Conservation (phyloP, 176 grass and related monocot genomes). For the Rhynchospora tenuis region DNA sequence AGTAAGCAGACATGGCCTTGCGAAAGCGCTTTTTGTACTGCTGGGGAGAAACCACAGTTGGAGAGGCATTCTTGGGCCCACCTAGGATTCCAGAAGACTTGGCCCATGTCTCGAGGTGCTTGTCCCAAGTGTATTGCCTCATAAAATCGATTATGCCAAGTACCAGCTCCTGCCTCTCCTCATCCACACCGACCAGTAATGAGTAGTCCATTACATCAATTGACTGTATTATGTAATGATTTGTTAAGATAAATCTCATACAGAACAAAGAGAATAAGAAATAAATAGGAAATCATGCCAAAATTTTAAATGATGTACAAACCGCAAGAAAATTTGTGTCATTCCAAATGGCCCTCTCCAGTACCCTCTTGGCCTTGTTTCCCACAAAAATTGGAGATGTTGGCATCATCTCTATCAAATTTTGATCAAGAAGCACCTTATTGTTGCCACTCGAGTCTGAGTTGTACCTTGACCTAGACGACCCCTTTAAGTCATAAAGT, state of each 20-base stretch:
- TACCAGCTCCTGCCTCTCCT: slow-evolving; percentile 86
- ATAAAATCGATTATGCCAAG: slow-evolving; percentile 99
- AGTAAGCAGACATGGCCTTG: slow-evolving; percentile 96
- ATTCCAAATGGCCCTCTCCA: slow-evolving; percentile 99
- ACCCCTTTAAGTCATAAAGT: slow-evolving; percentile 97
- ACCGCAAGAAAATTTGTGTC: slow-evolving; percentile 97
- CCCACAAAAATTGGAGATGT: slow-evolving; percentile 99
- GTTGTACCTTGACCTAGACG: slow-evolving; percentile 93
- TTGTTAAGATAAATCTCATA: slow-evolving; percentile 18
- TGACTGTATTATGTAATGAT: slow-evolving; percentile 41
- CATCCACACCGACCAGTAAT: slow-evolving; percentile 93
- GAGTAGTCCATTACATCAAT: slow-evolving; percentile 99
- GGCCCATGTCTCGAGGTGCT: slow-evolving; percentile 97
- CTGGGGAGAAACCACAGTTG: slow-evolving; percentile 90
- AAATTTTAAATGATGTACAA: slow-evolving; percentile 27
- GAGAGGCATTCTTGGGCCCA: slow-evolving; percentile 59
- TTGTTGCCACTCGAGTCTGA: slow-evolving; percentile 72
- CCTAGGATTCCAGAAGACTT: slow-evolving; percentile 85
- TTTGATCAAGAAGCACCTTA: slow-evolving; percentile 98
- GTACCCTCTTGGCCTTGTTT: slow-evolving; percentile 88
- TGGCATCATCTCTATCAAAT: slow-evolving; percentile 96
- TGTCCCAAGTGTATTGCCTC: slow-evolving; percentile 99
- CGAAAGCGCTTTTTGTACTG: slow-evolving; percentile 95
- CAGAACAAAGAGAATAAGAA: background rate
- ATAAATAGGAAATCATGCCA: slow-evolving; percentile 10